Evolutionary conservation across 306 rosid genomes (phyloP).

Genomic region (Lagenaria siceraria): DNA sequence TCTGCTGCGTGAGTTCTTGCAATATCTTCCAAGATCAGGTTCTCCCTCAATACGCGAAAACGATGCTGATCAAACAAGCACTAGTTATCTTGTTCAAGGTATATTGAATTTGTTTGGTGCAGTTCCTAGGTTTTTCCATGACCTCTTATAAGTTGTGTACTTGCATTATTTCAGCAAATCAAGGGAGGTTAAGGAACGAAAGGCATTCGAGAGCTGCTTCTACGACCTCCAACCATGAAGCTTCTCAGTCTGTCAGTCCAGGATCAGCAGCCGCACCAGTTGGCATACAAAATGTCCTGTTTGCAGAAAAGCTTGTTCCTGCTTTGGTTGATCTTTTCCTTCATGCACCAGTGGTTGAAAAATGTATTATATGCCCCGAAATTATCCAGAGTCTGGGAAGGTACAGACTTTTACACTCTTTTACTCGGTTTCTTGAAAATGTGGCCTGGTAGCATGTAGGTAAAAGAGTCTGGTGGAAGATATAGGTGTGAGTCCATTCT

Average conservation of each 20-base stretch:
- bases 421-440: slow-evolving; percentile 5
- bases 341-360: slow-evolving; percentile 66
- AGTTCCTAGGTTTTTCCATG: slow-evolving; percentile 17
- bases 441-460: background rate
- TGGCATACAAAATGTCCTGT: slow-evolving; percentile 48
- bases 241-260: slow-evolving; percentile 33
- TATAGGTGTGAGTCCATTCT: background rate
- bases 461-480: background rate
- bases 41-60: slow-evolving; percentile 40
- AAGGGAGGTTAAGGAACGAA: slow-evolving; percentile 20
- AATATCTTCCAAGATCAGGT: slow-evolving; percentile 70
- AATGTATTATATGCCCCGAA: slow-evolving; percentile 74
- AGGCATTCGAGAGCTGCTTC: slow-evolving; percentile 46
- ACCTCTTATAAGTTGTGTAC: slow-evolving; percentile 8
- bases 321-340: slow-evolving; percentile 73
- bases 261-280: slow-evolving; percentile 31
- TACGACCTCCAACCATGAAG: slow-evolving; percentile 28
- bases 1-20: slow-evolving; percentile 62
- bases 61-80: slow-evolving; percentile 40
- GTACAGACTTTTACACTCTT: slow-evolving; percentile 33
- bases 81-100: slow-evolving; percentile 36
- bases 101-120: slow-evolving; percentile 18
- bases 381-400: slow-evolving; percentile 86
- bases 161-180: slow-evolving; percentile 36
- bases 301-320: slow-evolving; percentile 87